Percentiles rank a stretch among this genome's conserved stretches.
These are phyloP conservation scores for Solanum bulbocastanum DNA, from an alignment of 257 asterid genomes.

Conservation along the genomic window DNA sequence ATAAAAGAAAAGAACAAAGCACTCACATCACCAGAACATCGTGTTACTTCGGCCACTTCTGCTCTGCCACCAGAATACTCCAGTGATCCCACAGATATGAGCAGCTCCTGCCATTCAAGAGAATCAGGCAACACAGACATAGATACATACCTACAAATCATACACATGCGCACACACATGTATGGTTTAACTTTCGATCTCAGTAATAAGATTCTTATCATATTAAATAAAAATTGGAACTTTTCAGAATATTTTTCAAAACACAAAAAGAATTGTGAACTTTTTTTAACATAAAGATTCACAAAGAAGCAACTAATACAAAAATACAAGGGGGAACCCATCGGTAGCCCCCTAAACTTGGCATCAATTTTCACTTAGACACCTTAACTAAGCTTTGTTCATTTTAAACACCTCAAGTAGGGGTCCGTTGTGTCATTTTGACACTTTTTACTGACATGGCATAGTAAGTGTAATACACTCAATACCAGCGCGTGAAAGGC, in stretches of 20 bases:
- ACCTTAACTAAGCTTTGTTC: no score
- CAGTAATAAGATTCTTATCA: not conserved
- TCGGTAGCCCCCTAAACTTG: no score
- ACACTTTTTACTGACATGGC: no score
- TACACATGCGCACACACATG: not conserved
- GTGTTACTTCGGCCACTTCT: conserved; percentile 73
- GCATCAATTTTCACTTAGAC: no score
- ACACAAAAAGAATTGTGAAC: not conserved
- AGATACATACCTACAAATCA: not conserved
- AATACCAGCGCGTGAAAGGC: no score
- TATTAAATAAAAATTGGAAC: not conserved
- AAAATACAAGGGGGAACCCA: no score
- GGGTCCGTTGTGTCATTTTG: no score
- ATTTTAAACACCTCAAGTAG: no score
- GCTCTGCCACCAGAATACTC: conserved; percentile 71
- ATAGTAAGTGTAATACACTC: no score
- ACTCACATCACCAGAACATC: conserved; percentile 91
- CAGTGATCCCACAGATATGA: conserved; percentile 45
- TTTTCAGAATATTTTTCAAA: not conserved
- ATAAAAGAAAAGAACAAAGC: not conserved
- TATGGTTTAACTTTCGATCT: not conserved
- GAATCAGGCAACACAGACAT: not conserved
- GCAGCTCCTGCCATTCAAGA: conserved; percentile 61
- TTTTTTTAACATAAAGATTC: not conserved
- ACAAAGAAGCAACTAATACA: not conserved